A percentile compares a stretch with the other conserved stretches of the same genome.
These are phyloP conservation scores for Aspergillus fumigatus DNA, from an alignment of 2,329 filamentous ascomycete genomes.

Conservation along the genomic window DNA sequence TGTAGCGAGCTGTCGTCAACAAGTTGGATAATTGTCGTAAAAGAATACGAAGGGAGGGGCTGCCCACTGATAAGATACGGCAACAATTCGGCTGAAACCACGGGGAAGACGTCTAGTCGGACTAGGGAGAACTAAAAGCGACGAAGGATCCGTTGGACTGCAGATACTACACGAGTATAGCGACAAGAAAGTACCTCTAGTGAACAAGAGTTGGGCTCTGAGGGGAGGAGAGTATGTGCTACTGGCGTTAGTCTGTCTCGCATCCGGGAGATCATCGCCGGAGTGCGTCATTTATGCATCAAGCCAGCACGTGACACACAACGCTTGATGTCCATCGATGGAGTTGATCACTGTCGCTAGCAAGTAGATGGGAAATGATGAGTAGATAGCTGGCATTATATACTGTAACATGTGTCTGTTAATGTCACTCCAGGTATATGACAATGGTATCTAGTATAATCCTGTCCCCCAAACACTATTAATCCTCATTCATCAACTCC, in stretches of 20 bases:
- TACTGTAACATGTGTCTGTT: neutral
- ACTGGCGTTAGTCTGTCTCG: slow-evolving; percentile 10
- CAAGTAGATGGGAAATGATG: neutral
- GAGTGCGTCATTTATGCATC: slow-evolving; percentile 30
- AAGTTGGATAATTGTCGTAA: neutral
- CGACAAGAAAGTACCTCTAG: neutral
- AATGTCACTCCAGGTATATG: neutral
- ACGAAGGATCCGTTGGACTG: neutral
- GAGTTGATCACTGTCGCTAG: neutral
- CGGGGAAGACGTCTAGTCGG: neutral
- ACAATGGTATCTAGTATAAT: neutral
- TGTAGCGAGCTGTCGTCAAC: slow-evolving; percentile 5
- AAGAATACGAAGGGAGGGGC: slow-evolving; percentile 3
- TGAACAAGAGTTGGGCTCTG: slow-evolving; percentile 3
- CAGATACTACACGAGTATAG: neutral
- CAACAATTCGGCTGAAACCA: neutral
- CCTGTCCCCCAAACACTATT: slow-evolving; percentile 13
- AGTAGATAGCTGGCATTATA: neutral
- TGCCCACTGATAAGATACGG: slow-evolving; percentile 8
- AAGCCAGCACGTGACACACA: slow-evolving; percentile 20
- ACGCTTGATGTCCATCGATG: neutral
- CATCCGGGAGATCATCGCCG: slow-evolving; percentile 27
- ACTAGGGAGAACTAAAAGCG: neutral
- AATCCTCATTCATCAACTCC: slow-evolving; percentile 75
- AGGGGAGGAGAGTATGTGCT: slow-evolving; percentile 1